These are phyloP conservation scores for Colletotrichum melonis DNA, from an alignment of 2,329 filamentous ascomycete genomes.

Conservation along the genomic window DNA sequence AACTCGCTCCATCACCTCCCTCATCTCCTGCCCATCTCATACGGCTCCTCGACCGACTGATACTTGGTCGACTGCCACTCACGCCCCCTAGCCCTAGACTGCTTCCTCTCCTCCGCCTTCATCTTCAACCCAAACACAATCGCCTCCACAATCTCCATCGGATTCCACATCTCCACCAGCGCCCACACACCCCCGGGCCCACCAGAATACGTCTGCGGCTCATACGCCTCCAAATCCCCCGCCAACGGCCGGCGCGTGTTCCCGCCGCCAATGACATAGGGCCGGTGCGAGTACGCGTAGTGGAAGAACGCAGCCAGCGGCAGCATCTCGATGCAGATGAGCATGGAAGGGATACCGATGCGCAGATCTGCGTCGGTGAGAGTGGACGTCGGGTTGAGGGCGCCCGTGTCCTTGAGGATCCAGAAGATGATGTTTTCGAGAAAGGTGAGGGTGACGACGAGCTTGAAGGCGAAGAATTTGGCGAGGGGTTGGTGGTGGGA, in stretches of 20 bases:
- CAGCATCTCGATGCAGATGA: constrained; percentile 42
- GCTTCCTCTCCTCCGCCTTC: constrained; percentile 26
- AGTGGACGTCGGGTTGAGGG: constrained; percentile 36
- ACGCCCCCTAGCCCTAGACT: not conserved
- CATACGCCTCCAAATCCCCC: constrained; percentile 22
- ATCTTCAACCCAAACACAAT: constrained; percentile 22
- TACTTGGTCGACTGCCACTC: not conserved
- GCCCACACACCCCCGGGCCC: constrained; percentile 38
- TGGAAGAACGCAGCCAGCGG: constrained; percentile 40
- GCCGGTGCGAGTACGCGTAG: constrained; percentile 39
- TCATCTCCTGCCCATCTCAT: not conserved
- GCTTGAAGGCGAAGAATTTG: constrained; percentile 42
- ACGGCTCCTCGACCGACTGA: not conserved
- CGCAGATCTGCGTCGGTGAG: constrained; percentile 40
- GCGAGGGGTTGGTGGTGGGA: constrained; percentile 38
- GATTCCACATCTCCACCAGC: constrained; percentile 25
- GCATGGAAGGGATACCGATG: constrained; percentile 39
- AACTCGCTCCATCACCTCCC: not conserved
- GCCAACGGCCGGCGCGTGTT: constrained; percentile 22
- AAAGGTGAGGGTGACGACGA: constrained; percentile 41
- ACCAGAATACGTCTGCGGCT: constrained; percentile 38
- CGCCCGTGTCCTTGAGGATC: constrained; percentile 38
- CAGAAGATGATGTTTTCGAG: constrained; percentile 41
- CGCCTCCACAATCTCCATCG: constrained; percentile 24
- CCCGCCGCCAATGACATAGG: constrained; percentile 38